Evolutionary conservation across 2,329 filamentous ascomycete species (phyloP), one percentile per base, ranked within the genome.

Genomic region (Scopulariopsis brevicaulis): DNA sequence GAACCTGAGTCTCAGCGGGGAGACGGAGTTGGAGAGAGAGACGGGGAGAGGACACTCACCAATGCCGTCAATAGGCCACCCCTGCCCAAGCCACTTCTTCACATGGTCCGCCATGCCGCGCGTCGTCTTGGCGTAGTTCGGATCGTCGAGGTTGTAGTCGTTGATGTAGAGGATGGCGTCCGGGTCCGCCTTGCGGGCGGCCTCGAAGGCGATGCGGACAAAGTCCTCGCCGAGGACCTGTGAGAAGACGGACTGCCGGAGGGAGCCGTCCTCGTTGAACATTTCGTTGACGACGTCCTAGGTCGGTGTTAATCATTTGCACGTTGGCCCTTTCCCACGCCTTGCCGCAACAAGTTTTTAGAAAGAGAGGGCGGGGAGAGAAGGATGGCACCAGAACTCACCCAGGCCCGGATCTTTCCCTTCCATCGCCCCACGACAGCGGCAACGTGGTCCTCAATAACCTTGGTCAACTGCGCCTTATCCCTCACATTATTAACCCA

Each of bases 121-220:
- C 40, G 74, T 74, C 58, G 74, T 54, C 74, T 90, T 90, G 62
- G 77, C 73, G 64, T 79, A 78, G 62, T 64, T 76, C 20, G 84
- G 77, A 51, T 70, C 74, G 71, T 87, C 85, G 56, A 87, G 78
- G 73, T 87, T 87, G 71, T 78, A 82, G 68, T 90, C 86, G 70
- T 90, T 91, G 72, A 90, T 87, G 74, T 88, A 91, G 46, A 90
- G 76, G 71, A 85, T 86, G 2, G 83, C 85, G 58, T 70, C 65
- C 2, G 86, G 84, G 67, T 90, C 87, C 15, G 84, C 85, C 10
- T 76, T 75, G 56, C 81, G 79, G 22, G 87, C 87, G 12, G 86
- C 81, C 56, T 80, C 76, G 72, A 90, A 90, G 40, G 86, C 86
- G 64, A 87, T 85, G 24, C 75, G 74, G 57, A 90, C 81, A 65